These are phyloP conservation scores for Pleurotus platypus DNA, from an alignment of 768 basidiomycete species.

Conservation along the genomic window DNA sequence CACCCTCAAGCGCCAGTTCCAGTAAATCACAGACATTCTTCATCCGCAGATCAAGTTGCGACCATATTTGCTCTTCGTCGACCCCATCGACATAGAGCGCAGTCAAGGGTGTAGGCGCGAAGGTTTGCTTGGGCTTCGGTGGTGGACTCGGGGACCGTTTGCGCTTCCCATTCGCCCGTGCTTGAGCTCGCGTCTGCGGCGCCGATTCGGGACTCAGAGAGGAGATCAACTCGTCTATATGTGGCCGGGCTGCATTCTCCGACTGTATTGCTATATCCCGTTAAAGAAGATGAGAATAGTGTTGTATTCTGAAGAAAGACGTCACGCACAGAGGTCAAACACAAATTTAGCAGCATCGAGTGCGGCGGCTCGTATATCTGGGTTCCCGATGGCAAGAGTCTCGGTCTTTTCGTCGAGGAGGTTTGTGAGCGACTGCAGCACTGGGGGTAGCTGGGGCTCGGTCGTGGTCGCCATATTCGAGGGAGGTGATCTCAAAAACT, in stretches of 20 bases:
- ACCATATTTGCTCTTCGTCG: conserved; percentile 89
- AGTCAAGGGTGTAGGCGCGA: conserved; percentile 67
- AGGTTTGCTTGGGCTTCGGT: conserved; percentile 22
- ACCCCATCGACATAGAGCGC: conserved; percentile 75
- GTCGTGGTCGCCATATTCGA: not conserved
- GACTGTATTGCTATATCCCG: conserved; percentile 53
- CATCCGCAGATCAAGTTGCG: conserved; percentile 83
- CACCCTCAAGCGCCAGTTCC: conserved; percentile 59
- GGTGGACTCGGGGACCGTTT: conserved; percentile 37
- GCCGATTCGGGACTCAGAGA: conserved; percentile 66
- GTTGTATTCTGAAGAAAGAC: not conserved
- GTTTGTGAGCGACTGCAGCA: conserved; percentile 48
- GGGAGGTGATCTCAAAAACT: not conserved
- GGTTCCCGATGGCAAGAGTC: conserved; percentile 49
- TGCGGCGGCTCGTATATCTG: conserved; percentile 52
- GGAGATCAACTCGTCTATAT: conserved; percentile 62
- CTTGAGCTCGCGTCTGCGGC: conserved; percentile 72
- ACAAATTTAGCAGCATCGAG: conserved; percentile 69
- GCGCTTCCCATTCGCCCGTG: conserved; percentile 35
- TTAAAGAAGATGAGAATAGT: not conserved
- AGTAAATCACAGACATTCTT: conserved; percentile 68
- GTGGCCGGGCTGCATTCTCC: conserved; percentile 60
- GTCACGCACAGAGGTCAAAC: conserved; percentile 67
- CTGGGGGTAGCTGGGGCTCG: conserved; percentile 17
- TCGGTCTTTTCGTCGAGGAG: conserved; percentile 54